Evolutionary conservation across 352 stramenopile species (phyloP).

Genomic region (Aphanomyces invadans): DNA sequence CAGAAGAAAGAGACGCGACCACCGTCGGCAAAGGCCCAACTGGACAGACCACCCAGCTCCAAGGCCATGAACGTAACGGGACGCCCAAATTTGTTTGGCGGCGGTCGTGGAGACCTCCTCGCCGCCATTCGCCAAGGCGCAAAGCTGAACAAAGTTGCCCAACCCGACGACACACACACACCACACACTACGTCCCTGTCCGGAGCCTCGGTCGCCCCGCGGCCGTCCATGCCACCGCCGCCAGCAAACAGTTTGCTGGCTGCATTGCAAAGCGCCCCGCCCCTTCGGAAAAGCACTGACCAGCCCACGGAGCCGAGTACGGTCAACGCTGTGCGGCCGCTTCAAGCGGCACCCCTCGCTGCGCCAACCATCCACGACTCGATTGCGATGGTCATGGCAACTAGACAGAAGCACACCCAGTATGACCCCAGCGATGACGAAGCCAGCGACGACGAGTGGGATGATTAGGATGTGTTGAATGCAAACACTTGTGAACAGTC

Average conservation of each 20-base stretch:
- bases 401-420: constrained; percentile 70
- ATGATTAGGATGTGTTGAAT: constrained; percentile 62
- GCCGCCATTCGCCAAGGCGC: constrained; percentile 65
- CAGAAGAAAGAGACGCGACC: not conserved
- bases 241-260: constrained; percentile 4
- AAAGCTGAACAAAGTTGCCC: constrained; percentile 33
- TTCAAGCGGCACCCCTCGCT: not conserved
- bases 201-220: too few relatives aligned
- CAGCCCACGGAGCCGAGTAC: too few relatives aligned
- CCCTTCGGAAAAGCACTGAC: not conserved
- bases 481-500: too few relatives aligned
- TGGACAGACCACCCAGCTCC: not conserved
- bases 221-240: too few relatives aligned
- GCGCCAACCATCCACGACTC: constrained; percentile 49
- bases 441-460: constrained; percentile 49
- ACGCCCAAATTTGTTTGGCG: constrained; percentile 59
- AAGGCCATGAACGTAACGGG: not conserved
- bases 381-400: constrained; percentile 75
- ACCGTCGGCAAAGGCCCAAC: not conserved
- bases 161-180: not conserved
- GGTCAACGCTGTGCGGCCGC: too few relatives aligned
- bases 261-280: constrained; percentile 21
- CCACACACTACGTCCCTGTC: too few relatives aligned
- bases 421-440: constrained; percentile 62
- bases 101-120: constrained; percentile 57